These are phyloP conservation scores for Euphorbia celastroides DNA, from an alignment of 441 rosid genomes.

Conservation along the genomic window DNA sequence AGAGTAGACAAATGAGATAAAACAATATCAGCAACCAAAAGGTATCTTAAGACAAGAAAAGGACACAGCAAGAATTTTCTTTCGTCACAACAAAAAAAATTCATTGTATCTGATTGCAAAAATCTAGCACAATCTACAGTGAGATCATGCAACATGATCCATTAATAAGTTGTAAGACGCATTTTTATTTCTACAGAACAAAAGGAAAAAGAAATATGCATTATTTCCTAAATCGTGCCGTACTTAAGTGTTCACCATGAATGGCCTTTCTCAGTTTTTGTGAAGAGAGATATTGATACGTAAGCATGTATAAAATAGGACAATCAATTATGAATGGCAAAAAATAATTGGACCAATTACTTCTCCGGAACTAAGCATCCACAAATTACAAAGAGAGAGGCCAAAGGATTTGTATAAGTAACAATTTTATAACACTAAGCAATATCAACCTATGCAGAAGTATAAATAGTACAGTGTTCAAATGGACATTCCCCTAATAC, in stretches of 20 bases:
- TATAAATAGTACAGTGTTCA: not conserved
- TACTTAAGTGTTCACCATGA: not conserved
- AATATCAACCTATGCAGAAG: not conserved
- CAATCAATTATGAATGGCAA: not conserved
- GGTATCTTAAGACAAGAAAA: not conserved
- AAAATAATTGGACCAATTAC: not conserved
- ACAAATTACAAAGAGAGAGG: not conserved
- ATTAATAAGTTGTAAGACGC: not conserved
- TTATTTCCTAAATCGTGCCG: not conserved
- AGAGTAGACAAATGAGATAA: not conserved
- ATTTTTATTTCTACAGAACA: not conserved
- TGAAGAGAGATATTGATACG: not conserved
- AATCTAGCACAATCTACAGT: not conserved
- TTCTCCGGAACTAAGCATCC: not conserved
- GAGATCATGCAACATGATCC: not conserved
- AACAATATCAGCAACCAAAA: not conserved
- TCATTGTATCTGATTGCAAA: not conserved
- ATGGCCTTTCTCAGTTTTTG: not conserved
- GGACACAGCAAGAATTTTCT: too few relatives aligned
- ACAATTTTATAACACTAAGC: not conserved
- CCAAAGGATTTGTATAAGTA: not conserved
- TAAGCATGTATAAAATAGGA: not conserved
- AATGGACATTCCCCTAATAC: not conserved
- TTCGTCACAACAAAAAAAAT: not conserved
- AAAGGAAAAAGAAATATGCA: not conserved